Base-by-base conservation (phyloP, 305 asterid species). In the Solanum aculeatissimum region DNA sequence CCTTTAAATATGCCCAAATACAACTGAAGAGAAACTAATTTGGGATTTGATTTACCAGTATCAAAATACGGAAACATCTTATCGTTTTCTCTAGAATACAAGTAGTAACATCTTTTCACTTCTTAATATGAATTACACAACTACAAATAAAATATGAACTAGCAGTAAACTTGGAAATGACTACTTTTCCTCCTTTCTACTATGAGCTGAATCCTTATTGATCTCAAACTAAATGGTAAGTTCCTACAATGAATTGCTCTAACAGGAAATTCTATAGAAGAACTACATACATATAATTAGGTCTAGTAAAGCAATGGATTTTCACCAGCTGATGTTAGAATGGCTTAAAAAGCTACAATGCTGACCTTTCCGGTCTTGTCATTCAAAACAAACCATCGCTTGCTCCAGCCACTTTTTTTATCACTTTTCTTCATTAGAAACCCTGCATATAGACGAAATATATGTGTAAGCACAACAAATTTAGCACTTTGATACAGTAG, bases 351-450 rank as follows among this genome's bases (percentile, higher is more conserved):
- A 84, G 66, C 86, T 43, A 32, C 57, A 83, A 69, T 60, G 85
- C 95, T 87, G 83, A 94, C 98, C 93, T 95, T 97, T 86, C 98
- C 98, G 74, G 98, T 95, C 92, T 97, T 97, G 83, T 92, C 98
- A 89, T 97, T 97, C 66, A 97, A 92, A 86, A 97, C 99, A 86
- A 97, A 95, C 99, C 99, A 97, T 91, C 97, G 89, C 89, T 91
- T 92, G 79, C 95, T 95, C 99, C 99, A 97, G 21, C 98, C 97
- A 91, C 91, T 92, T 68, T 91, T 93, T 92, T 97, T 94, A 62
- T 93, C 90, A 71, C 98, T 97, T 90, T 81, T 97, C 96, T 97
- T 97, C 86, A 94, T 86, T 83, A 97, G 84, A 82, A 94, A 95
- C 35, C 99, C 99, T 97, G 93, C 80, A 83, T 27, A 57, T 18